Base-by-base conservation (phyloP, 2,329 filamentous ascomycete genomes). In the Pseudocercospora fuligena region DNA sequence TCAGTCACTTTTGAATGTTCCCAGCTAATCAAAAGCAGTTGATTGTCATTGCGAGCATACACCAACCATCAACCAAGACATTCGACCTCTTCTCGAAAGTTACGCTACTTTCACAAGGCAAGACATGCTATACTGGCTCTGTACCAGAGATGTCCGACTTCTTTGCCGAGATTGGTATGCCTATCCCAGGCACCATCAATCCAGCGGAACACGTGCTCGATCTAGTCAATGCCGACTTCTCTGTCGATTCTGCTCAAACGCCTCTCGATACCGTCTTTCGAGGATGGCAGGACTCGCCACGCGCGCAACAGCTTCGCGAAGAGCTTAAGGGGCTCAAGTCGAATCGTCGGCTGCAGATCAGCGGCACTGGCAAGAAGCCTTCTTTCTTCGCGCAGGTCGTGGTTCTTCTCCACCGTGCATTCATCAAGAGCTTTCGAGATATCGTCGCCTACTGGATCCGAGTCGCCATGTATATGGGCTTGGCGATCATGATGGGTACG, bases 401-500 rank as follows among this genome's bases (percentile, higher is more conserved):
- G 3, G 88, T 88, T 0, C 83, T 95, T 3, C 83, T 94, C 5
- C 90, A 93, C 73, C 87, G 92, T n/a, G 87, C 88, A 25, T 92
- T 90, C 72, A 88, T 95, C 77, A 96, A 96, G 80, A 89, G 87
- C 64, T 91, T 93, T 76, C 88, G 92, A 29, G 92, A 96, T 75
- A 82, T 95, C 1, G 86, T 96, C 43, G 91, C 89, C 0, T 96
- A 95, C 74, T 91, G 90, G 1, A 92, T 94, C 69, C 87, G 92
- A 1, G 81, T 94, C 31, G 89, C 85, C 36, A 95, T 95, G 92
- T 94, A 95, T 76, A 82, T 89, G 59, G 87, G 86, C 12, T 83
- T 95, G 7, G 91, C 92, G 1, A 87, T 94, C 70, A 89, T 94
- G 86, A 93, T 93, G 89, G 92, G 92, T 2, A 95, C 92, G 0